Evolutionary conservation across 495 filamentous ascomycete genomes (phyloP).

Genomic region (Parachaetomium inaequale): DNA sequence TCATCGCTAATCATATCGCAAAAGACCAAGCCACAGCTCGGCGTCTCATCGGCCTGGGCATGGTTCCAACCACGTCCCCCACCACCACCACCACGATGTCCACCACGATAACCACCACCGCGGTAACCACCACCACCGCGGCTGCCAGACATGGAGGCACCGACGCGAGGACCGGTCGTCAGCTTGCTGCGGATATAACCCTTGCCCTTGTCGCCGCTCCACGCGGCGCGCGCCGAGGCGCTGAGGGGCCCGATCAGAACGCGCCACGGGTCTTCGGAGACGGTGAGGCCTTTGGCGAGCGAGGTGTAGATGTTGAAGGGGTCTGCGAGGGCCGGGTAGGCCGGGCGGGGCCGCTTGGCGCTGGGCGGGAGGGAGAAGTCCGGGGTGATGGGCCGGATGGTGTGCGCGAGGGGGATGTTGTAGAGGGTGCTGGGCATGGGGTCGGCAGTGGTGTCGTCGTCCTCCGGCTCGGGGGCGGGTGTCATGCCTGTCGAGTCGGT

Average conservation of each 20-base stretch:
- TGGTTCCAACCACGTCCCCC: background rate
- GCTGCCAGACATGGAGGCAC: background rate
- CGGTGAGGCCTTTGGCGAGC: background rate
- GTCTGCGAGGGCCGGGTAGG: background rate
- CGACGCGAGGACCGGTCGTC: no score
- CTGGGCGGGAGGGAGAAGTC: background rate
- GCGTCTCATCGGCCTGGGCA: no score
- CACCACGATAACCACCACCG: background rate
- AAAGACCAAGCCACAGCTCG: background rate
- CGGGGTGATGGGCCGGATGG: background rate
- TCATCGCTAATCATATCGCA: background rate
- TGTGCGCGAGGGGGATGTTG: constrained; percentile 3
- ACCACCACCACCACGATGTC: background rate
- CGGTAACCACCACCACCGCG: background rate
- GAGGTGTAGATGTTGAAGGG: background rate
- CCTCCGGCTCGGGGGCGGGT: background rate
- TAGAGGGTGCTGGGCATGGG: background rate
- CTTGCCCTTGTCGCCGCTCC: background rate
- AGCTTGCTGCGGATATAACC: background rate
- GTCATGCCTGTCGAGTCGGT: background rate
- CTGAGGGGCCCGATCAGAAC: constrained; percentile 3
- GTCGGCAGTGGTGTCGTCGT: background rate
- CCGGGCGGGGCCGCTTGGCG: background rate
- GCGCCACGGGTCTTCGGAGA: background rate
- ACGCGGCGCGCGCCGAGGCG: background rate